These are phyloP conservation scores for Aspergillus floridensis DNA, from an alignment of 2,329 filamentous ascomycete species.

Conservation along the genomic window DNA sequence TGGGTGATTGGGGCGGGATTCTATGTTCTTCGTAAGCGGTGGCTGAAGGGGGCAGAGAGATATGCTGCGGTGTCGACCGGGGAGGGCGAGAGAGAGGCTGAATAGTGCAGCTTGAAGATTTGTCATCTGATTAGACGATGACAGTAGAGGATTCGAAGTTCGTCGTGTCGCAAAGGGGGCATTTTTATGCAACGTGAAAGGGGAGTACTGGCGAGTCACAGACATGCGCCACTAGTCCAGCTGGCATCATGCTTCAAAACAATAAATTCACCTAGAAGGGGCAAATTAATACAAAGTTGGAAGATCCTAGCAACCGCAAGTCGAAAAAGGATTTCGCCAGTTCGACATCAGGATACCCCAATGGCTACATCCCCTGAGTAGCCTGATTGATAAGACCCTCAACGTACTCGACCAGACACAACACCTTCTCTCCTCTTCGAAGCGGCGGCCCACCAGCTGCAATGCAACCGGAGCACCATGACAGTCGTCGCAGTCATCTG, in stretches of 20 bases:
- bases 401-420: slow-evolving; percentile 46
- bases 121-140: background rate
- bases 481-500: slow-evolving; percentile 51
- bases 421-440: slow-evolving; percentile 54
- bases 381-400: slow-evolving; percentile 2
- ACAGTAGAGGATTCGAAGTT: no score
- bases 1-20: slow-evolving; percentile 13
- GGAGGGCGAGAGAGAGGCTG: background rate
- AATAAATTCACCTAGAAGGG: no score
- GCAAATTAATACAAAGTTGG: no score
- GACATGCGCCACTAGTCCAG: no score
- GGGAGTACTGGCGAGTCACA: no score
- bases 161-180: no score
- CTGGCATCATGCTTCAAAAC: no score
- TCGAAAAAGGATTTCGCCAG: no score
- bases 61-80: background rate
- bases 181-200: no score
- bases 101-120: background rate
- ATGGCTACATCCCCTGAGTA: background rate
- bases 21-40: slow-evolving; percentile 7
- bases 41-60: background rate
- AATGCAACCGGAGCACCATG: slow-evolving; percentile 49
- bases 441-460: slow-evolving; percentile 50
- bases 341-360: background rate
- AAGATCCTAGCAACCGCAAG: no score